Percentiles rank a stretch among this genome's conserved stretches.
Conservation (phyloP, 495 filamentous ascomycete species). For the Cladorrhinum samala region DNA sequence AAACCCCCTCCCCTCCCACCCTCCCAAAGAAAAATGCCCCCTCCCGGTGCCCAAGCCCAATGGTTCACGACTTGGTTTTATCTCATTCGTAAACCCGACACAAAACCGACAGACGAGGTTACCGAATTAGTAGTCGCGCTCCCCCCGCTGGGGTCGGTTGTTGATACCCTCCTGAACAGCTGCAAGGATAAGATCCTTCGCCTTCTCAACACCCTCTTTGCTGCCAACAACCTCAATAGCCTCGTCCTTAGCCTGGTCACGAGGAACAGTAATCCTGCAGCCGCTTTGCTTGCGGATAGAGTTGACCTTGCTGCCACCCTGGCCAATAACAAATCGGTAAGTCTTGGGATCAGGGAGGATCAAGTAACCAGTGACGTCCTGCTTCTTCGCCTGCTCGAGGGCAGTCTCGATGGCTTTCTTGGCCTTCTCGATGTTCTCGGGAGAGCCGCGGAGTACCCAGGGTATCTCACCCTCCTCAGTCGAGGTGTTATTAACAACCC, state of each 20-base stretch:
- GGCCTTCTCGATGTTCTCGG: constrained; percentile 71
- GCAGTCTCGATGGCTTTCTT: constrained; percentile 64
- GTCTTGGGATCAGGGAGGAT: constrained; percentile 82
- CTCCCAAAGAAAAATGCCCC: no score
- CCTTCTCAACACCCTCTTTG: constrained; percentile 76
- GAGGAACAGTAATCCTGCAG: constrained; percentile 86
- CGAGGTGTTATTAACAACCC: constrained; percentile 55
- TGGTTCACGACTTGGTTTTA: no score
- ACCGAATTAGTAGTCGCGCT: neutral
- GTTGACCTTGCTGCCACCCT: constrained; percentile 85
- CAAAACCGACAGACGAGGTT: no score
- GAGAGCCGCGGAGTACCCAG: constrained; percentile 78
- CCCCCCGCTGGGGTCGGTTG: constrained; percentile 3
- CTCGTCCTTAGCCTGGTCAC: constrained; percentile 67
- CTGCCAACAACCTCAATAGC: constrained; percentile 83
- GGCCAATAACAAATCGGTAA: constrained; percentile 86
- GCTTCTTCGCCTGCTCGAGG: constrained; percentile 63
- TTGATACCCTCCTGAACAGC: constrained; percentile 55
- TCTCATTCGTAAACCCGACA: no score
- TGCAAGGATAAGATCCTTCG: constrained; percentile 80
- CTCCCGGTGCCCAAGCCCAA: no score
- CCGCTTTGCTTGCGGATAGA: constrained; percentile 84
- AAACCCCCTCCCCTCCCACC: no score
- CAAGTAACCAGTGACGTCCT: constrained; percentile 74
- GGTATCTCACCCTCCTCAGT: constrained; percentile 71